Percentiles rank a stretch among this genome's conserved stretches.
phyloP scores from a whole-genome alignment of 208 protist species.

The Leishmania aethiopica region DNA sequence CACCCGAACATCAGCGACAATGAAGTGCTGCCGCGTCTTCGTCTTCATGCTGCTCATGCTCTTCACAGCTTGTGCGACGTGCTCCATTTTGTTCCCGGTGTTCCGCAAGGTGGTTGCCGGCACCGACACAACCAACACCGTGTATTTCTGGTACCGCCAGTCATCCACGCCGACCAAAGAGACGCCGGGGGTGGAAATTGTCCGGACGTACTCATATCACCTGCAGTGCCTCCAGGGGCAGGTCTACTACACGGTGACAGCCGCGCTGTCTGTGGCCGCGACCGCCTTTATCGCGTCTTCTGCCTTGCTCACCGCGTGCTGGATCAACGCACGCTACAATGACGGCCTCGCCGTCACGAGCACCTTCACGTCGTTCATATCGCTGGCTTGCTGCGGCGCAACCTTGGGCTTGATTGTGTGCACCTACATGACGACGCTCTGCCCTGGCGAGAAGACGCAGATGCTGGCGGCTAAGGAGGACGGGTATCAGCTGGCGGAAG shows the following conservation, averaged over 20 bases:
- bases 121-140: not conserved
- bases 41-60: conserved; percentile 19
- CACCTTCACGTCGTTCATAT: conserved; percentile 14
- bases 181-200: not conserved
- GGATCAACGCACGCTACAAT: conserved; percentile 10
- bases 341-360: conserved; percentile 15
- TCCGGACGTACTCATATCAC: conserved; percentile 11
- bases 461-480: conserved; percentile 1
- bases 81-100: conserved; percentile 26
- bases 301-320: conserved; percentile 16
- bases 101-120: not conserved
- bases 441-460: conserved; percentile 3
- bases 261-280: conserved; percentile 20
- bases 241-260: conserved; percentile 17
- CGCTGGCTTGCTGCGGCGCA: conserved; percentile 12
- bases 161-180: not conserved
- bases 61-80: conserved; percentile 15
- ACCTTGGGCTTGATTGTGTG: conserved; percentile 13
- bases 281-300: conserved; percentile 13
- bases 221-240: conserved; percentile 13
- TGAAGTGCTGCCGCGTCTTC: conserved; percentile 23
- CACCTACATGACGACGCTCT: conserved; percentile 17
- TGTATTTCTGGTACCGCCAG: conserved; percentile 27
- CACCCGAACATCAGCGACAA: not conserved
- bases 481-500: conserved; percentile 5